Evolutionary conservation across 2,329 filamentous ascomycete species (phyloP), one percentile per base, ranked within the genome.

Genomic region (Pezicula radicicola): DNA sequence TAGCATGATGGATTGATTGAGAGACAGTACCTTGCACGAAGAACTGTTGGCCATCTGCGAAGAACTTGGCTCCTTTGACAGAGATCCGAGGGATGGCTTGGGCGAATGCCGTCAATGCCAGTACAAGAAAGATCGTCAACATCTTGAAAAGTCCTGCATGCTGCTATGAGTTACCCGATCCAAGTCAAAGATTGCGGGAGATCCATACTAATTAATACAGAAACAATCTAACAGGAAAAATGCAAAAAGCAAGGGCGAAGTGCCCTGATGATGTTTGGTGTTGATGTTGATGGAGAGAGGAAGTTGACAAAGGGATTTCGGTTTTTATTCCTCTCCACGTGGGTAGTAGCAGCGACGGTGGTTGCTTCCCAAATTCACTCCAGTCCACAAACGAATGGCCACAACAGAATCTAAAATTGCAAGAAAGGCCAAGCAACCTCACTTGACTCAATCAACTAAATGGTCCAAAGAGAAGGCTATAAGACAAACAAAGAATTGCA

Each of bases 1-100:
- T 43, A 6, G 15, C 4, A 21, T 30, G 33, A 3, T 10, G 15
- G 33, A 21, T 4, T 27, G 27, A 10, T n/a, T 19, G 21, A 25
- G 3, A 44, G 80, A 80, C 25, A 49, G 48, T 56, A 56, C 64
- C 65, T 50, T 64, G 61, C 42, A 66, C 46, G 52, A 65, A 66
- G 48, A 61, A 65, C 48, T 64, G 61, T 19, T 64, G 41, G 7
- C 58, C 59, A 47, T 42, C 53, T n/a, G 60, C 55, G 39, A 65
- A 65, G 54, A 63, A 61, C 47, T 63, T 64, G 3, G 59, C 52
- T 12, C 62, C 63, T 41, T 63, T 65, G 41, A 62, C 55, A 0
- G 61, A 56, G 50, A 66, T 63, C 4, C 55, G 54, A 9, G 60
- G 51, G 25, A 65, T 35, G 36, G 56, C 55, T 28, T 36, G 15